A percentile compares a stretch with the other conserved stretches of the same genome.
phyloP scores from a whole-genome alignment of 441 rosid species.

The Biscutella laevigata region DNA sequence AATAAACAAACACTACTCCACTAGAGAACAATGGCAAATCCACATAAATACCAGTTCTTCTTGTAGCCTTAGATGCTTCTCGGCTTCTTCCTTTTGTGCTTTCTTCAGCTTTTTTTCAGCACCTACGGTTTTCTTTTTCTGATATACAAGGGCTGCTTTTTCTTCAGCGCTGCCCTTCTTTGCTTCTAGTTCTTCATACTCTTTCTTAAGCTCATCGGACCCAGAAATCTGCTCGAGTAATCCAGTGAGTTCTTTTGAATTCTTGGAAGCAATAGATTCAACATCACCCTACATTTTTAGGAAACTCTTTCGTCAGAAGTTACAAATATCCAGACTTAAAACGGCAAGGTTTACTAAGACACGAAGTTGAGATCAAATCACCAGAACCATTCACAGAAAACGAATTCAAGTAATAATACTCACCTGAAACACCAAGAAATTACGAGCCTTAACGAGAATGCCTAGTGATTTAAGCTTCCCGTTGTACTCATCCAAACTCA shows the following conservation, averaged over 20 bases:
- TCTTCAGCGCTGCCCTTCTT: slow-evolving; percentile 78
- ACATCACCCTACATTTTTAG: slow-evolving; percentile 69
- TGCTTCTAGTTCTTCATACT: slow-evolving; percentile 74
- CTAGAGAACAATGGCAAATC: slow-evolving; percentile 2
- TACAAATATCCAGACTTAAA: slow-evolving; percentile 6
- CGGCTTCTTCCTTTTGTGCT: slow-evolving; percentile 99
- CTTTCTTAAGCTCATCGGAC: slow-evolving; percentile 88
- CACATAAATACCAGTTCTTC: slow-evolving; percentile 61
- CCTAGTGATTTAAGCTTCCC: slow-evolving; percentile 68
- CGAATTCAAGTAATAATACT: neutral
- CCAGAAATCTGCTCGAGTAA: slow-evolving; percentile 95
- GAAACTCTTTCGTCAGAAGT: neutral
- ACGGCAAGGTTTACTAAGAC: neutral
- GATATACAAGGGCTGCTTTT: slow-evolving; percentile 71
- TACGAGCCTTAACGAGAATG: slow-evolving; percentile 93
- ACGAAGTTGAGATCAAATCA: neutral
- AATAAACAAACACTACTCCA: neutral
- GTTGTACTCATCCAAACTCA: slow-evolving; percentile 88
- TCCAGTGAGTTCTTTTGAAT: slow-evolving; percentile 86
- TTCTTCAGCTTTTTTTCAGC: slow-evolving; percentile 94
- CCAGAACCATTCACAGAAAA: neutral
- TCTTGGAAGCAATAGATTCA: slow-evolving; percentile 97
- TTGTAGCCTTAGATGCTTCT: slow-evolving; percentile 82
- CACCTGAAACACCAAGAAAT: slow-evolving; percentile 97
- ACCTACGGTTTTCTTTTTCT: slow-evolving; percentile 75